Evolutionary conservation across 2,329 filamentous ascomycete genomes (phyloP).

Genomic region (Fusarium graminum): DNA sequence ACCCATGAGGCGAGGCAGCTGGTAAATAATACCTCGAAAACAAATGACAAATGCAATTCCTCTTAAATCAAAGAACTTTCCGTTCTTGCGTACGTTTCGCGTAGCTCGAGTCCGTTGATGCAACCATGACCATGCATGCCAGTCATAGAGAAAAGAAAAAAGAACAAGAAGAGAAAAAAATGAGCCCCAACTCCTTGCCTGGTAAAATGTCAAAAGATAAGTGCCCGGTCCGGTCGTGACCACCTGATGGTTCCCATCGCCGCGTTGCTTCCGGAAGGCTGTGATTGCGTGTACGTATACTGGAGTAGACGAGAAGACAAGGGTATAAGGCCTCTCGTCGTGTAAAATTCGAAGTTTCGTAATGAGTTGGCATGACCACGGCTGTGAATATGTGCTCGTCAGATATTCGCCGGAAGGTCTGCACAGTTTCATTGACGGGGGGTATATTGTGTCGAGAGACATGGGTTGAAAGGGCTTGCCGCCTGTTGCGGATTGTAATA

Average conservation of each 20-base stretch:
- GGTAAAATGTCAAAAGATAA: slow-evolving; percentile 38
- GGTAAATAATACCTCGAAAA: slow-evolving; percentile 18
- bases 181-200: slow-evolving; percentile 43
- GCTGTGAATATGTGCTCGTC: slow-evolving; percentile 17
- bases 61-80: slow-evolving; percentile 28
- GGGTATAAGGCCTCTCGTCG: slow-evolving; percentile 26
- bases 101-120: slow-evolving; percentile 38
- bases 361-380: slow-evolving; percentile 8
- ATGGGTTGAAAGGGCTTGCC: slow-evolving; percentile 14
- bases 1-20: slow-evolving; percentile 1
- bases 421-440: slow-evolving; percentile 21
- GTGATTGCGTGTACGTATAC: slow-evolving; percentile 35
- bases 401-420: slow-evolving; percentile 12
- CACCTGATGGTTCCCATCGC: slow-evolving; percentile 25
- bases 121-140: slow-evolving; percentile 43
- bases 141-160: slow-evolving; percentile 33
- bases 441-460: slow-evolving; percentile 35
- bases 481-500: slow-evolving; percentile 24
- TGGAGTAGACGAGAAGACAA: slow-evolving; percentile 25
- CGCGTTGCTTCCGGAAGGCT: slow-evolving; percentile 40
- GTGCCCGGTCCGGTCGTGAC: slow-evolving; percentile 30
- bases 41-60: slow-evolving; percentile 35
- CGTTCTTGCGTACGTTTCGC: slow-evolving; percentile 32
- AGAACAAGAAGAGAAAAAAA: slow-evolving; percentile 15
- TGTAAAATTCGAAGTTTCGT: slow-evolving; percentile 29